phyloP scores from a whole-genome alignment of 2,329 filamentous ascomycete genomes.

The Claviceps purpurea region DNA sequence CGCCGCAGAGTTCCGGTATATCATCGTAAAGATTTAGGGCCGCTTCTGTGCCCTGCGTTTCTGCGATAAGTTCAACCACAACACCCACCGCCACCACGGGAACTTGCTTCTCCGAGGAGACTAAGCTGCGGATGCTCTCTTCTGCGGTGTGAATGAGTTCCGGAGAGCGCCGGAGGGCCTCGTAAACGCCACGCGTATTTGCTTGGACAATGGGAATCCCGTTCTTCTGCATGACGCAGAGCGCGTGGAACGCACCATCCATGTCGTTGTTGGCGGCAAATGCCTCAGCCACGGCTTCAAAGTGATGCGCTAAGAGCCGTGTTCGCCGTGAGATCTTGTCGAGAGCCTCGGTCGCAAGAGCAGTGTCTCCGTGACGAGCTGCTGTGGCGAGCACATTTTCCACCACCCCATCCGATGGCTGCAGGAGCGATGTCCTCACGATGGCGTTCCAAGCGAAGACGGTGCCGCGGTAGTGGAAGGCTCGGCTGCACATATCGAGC shows the following conservation, averaged over 20 bases:
- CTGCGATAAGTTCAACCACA: conserved; percentile 21
- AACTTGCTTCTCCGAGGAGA: conserved; percentile 16
- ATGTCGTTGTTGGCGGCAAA: conserved; percentile 51
- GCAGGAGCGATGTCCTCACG: conserved; percentile 32
- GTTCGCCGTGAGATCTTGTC: conserved; percentile 26
- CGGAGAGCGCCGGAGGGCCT: conserved; percentile 35
- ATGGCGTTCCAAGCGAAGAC: conserved; percentile 57
- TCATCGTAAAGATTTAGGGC: conserved; percentile 21
- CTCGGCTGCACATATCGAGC: conserved; percentile 59
- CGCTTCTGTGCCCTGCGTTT: conserved; percentile 15
- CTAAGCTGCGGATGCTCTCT: conserved; percentile 39
- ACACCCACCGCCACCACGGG: conserved; percentile 24
- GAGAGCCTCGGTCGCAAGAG: conserved; percentile 59
- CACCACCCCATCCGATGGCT: conserved; percentile 46
- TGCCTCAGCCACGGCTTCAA: conserved; percentile 63
- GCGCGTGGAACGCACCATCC: conserved; percentile 49
- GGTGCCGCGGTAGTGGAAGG: conserved; percentile 50
- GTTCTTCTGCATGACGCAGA: conserved; percentile 57
- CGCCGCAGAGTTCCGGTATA: conserved; percentile 15
- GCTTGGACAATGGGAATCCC: conserved; percentile 38
- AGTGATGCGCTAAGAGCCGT: conserved; percentile 53
- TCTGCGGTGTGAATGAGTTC: conserved; percentile 38
- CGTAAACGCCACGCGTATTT: conserved; percentile 51
- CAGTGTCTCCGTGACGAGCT: conserved; percentile 51
- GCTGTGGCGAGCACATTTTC: conserved; percentile 60